A percentile compares a stretch with the other conserved stretches of the same genome.
Evolutionary conservation across 352 stramenopile genomes (phyloP).

Genomic region (Phytophthora tubulina): DNA sequence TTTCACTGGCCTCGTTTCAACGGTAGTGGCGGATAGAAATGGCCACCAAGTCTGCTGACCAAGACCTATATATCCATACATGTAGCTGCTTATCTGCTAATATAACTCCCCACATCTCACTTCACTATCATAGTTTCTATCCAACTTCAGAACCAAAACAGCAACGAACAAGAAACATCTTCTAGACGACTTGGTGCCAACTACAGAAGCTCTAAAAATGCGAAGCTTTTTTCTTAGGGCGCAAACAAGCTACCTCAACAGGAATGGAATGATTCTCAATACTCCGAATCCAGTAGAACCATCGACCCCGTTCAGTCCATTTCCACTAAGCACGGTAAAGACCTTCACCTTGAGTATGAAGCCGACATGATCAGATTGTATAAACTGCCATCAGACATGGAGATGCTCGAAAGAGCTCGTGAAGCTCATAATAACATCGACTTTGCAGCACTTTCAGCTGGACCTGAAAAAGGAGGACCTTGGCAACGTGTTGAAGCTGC

Average conservation of each 20-base stretch:
- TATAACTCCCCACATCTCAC: too few species aligned
- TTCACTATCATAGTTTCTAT: too few species aligned
- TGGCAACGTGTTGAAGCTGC: conserved; percentile 25
- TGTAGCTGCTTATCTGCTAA: too few species aligned
- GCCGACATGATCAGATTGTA: conserved; percentile 4
- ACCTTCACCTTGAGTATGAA: conserved; percentile 4
- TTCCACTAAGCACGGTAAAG: conserved; percentile 6
- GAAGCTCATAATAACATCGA: conserved; percentile 15
- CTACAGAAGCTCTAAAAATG: background rate
- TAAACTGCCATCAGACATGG: conserved; percentile 13
- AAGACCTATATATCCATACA: too few species aligned
- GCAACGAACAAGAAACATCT: background rate
- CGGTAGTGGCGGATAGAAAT: too few species aligned
- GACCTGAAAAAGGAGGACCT: conserved; percentile 15
- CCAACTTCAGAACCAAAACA: background rate
- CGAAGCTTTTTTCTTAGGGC: background rate
- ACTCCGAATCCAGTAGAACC: conserved; percentile 6
- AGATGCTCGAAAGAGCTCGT: conserved; percentile 28
- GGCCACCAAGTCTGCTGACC: too few species aligned
- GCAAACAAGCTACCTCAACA: conserved; percentile 7
- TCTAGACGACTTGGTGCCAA: too few species aligned
- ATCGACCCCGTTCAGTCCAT: conserved; percentile 1
- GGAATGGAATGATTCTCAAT: conserved; percentile 15
- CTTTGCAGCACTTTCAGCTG: conserved; percentile 19
- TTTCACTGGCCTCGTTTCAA: too few species aligned